Evolutionary conservation across 306 rosid species (phyloP).

Genomic region (Fagus crenata): DNA sequence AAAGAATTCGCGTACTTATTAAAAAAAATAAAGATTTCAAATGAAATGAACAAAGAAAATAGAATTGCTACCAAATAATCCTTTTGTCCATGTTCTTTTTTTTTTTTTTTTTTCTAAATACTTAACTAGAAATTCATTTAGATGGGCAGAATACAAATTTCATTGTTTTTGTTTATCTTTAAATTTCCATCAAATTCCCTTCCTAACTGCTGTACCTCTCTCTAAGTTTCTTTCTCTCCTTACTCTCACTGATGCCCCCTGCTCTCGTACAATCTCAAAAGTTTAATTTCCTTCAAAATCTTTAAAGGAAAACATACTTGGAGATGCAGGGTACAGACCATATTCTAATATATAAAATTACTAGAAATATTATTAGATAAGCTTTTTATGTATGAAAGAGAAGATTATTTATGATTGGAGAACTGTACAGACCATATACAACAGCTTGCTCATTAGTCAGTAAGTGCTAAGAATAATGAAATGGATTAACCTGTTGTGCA

Average conservation of each 20-base stretch:
- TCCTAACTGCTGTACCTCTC: background rate
- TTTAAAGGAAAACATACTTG: too few species aligned
- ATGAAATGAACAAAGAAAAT: background rate
- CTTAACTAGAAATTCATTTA: background rate
- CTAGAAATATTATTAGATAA: background rate
- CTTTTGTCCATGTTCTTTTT: background rate
- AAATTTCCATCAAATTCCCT: background rate
- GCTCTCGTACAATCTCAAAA: too few species aligned
- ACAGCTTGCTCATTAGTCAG: background rate
- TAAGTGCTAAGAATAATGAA: constrained; percentile 21
- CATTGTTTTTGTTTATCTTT: background rate
- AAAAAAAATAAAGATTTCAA: too few species aligned
- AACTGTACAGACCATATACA: background rate
- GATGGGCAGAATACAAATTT: background rate
- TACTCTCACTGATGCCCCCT: too few species aligned
- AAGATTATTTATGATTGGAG: background rate
- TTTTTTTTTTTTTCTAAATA: background rate
- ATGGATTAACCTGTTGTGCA: constrained; percentile 36
- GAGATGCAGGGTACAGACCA: too few species aligned
- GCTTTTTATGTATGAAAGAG: background rate
- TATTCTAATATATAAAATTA: background rate
- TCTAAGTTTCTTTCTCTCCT: background rate
- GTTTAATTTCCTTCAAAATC: too few species aligned
- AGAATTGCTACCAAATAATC: background rate
- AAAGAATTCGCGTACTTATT: too few species aligned